Base-by-base conservation (phyloP, 441 rosid genomes). In the Biscutella laevigata region DNA sequence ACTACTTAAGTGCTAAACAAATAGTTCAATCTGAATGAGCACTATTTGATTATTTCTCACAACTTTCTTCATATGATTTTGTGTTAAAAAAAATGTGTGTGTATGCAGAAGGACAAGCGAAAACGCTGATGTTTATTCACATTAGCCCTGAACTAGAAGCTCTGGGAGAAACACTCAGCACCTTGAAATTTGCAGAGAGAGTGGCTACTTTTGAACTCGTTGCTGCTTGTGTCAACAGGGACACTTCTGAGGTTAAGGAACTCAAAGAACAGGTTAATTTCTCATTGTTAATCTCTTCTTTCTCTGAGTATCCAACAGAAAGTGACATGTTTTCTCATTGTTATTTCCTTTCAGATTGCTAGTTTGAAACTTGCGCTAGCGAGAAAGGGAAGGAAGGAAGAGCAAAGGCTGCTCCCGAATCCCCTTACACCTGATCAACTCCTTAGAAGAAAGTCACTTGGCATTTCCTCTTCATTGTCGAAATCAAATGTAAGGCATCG, bases 51-150 rank as follows among this genome's bases (percentile, higher is more conserved):
- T 16, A 2, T 21, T 32, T 34, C 21, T 6, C 13, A 8, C 16
- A 13, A 16, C 32, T 28, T 6, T 5, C 21, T 14, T 17, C 38
- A 17, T 39, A 17, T 16, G 11, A 29, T 17, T 17, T 29, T 30
- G 4, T 56, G 15, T 28, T 12, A 41, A 46, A 63, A 40, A 29
- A 53, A 41, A n/a, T 61, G 49, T 47, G 27, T 37, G 12, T 20
- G 15, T 61, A 4, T 67, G 62, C 64, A 83, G 87, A 87, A 44
- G 88, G 87, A 45, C 85, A 81, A 62, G 92, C 92, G 42, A 83
- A 83, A 64, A 81, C 92, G 6, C 77, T 81, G 7, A 81, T 83
- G 92, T 83, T 83, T 65, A 74, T 80, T 37, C 91, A 83, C 65
- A 77, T 80, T 10, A 77, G 83, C 70, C 87, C 91, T 0, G 91